These are phyloP conservation scores for Leccinum fibrillosum DNA, from an alignment of 768 basidiomycete species.

Conservation along the genomic window DNA sequence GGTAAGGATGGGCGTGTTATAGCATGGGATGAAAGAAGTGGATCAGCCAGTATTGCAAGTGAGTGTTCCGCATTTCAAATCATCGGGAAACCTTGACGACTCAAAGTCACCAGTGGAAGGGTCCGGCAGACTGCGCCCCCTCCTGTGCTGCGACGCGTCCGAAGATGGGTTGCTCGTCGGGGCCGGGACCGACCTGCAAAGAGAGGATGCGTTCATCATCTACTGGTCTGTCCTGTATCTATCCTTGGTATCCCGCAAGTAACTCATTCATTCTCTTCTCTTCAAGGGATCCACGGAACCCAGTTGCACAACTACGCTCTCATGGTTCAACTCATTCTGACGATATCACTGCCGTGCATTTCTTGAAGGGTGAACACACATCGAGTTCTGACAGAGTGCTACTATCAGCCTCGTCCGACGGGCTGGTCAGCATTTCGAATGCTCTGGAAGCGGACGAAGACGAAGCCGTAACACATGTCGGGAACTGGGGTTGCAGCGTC, in stretches of 20 bases:
- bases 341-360: slow-evolving; percentile 79
- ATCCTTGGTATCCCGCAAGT: background rate
- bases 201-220: slow-evolving; percentile 76
- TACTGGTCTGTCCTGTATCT: slow-evolving; percentile 61
- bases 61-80: slow-evolving; percentile 26
- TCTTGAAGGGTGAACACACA: slow-evolving; percentile 32
- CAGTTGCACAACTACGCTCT: slow-evolving; percentile 62
- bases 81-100: slow-evolving; percentile 30
- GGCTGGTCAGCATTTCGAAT: slow-evolving; percentile 71
- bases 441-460: slow-evolving; percentile 81
- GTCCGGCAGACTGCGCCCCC: slow-evolving; percentile 38
- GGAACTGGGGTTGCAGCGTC: slow-evolving; percentile 83
- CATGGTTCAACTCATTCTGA: slow-evolving; percentile 91
- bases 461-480: slow-evolving; percentile 75
- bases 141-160: slow-evolving; percentile 72
- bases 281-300: slow-evolving; percentile 80
- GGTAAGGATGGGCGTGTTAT: slow-evolving; percentile 71
- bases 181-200: slow-evolving; percentile 78
- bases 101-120: slow-evolving; percentile 48
- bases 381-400: slow-evolving; percentile 43
- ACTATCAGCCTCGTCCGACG: slow-evolving; percentile 84
- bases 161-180: slow-evolving; percentile 69
- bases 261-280: background rate
- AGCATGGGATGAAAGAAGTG: slow-evolving; percentile 70
- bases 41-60: slow-evolving; percentile 56